Conservation (phyloP, 805 yeast species). For the Maudiozyma barnettii region DNA sequence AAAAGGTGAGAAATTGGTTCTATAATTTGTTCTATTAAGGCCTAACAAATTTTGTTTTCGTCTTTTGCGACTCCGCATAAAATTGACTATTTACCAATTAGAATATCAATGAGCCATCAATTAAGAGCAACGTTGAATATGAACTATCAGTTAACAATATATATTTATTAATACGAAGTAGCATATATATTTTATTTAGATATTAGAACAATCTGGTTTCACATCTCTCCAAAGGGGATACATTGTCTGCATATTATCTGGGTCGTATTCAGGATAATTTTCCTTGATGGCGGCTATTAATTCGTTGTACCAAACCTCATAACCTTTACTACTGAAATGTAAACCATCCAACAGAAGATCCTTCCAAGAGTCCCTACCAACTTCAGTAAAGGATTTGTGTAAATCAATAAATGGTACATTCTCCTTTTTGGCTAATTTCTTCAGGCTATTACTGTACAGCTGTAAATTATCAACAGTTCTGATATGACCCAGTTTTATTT, state of each 20-base stretch:
- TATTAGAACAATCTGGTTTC: slow-evolving; percentile 17
- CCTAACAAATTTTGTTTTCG: no score
- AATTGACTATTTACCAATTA: no score
- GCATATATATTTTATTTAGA: background rate
- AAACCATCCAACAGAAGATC: slow-evolving; percentile 45
- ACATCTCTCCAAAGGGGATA: slow-evolving; percentile 37
- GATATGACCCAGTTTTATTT: slow-evolving; percentile 31
- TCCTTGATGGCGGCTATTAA: slow-evolving; percentile 32
- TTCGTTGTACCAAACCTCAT: slow-evolving; percentile 39
- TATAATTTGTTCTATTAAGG: no score
- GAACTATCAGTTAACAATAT: no score
- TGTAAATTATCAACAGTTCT: slow-evolving; percentile 40
- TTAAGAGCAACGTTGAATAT: no score
- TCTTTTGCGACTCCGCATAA: no score
- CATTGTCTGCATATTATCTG: slow-evolving; percentile 32
- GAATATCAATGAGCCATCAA: no score
- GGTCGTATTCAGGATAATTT: slow-evolving; percentile 40
- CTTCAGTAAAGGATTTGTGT: slow-evolving; percentile 36
- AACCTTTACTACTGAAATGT: slow-evolving; percentile 50
- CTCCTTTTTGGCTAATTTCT: slow-evolving; percentile 35
- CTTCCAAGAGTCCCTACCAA: slow-evolving; percentile 31
- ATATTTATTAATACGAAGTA: no score
- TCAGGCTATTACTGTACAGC: slow-evolving; percentile 43
- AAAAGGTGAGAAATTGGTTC: no score
- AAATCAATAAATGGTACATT: slow-evolving; percentile 52